Percentiles rank a stretch among this genome's conserved stretches.
phyloP scores from a whole-genome alignment of 768 basidiomycete genomes.

The Mycena floridula region DNA sequence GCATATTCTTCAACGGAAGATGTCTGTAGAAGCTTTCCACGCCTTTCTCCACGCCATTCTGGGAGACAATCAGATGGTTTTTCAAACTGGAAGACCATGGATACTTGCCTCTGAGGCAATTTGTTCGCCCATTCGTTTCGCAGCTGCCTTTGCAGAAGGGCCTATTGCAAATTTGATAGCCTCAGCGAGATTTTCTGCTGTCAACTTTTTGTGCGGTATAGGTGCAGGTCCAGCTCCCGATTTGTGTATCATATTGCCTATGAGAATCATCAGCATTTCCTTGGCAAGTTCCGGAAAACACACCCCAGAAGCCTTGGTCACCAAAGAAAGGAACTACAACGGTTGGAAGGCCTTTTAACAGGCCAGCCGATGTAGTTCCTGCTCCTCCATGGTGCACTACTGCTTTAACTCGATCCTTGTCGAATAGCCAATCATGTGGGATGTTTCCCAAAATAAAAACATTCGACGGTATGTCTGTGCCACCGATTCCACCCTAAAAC shows the following conservation, averaged over 20 bases:
- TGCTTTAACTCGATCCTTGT: slow-evolving; percentile 43
- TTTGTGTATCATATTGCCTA: slow-evolving; percentile 54
- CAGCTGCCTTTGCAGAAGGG: slow-evolving; percentile 40
- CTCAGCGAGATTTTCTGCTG: slow-evolving; percentile 40
- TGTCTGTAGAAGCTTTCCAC: slow-evolving; percentile 55
- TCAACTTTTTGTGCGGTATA: slow-evolving; percentile 47
- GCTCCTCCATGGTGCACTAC: slow-evolving; percentile 65
- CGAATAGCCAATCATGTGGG: slow-evolving; percentile 68
- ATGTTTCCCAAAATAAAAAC: slow-evolving; percentile 63
- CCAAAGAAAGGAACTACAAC: slow-evolving; percentile 65
- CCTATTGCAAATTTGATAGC: slow-evolving; percentile 46
- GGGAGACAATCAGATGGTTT: not conserved
- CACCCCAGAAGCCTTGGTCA: slow-evolving; percentile 55
- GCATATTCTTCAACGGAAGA: slow-evolving; percentile 55
- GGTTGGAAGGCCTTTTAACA: slow-evolving; percentile 53
- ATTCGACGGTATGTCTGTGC: too few species aligned
- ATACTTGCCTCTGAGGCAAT: slow-evolving; percentile 42
- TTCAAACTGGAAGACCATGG: too few species aligned
- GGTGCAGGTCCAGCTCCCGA: slow-evolving; percentile 59
- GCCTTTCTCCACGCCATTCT: slow-evolving; percentile 44
- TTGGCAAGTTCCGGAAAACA: too few species aligned
- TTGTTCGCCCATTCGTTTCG: slow-evolving; percentile 39
- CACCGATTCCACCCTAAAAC: too few species aligned
- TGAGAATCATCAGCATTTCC: too few species aligned
- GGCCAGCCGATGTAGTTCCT: slow-evolving; percentile 59